Base-by-base conservation (phyloP, 768 basidiomycete species). In the Suillus ampliporus region DNA sequence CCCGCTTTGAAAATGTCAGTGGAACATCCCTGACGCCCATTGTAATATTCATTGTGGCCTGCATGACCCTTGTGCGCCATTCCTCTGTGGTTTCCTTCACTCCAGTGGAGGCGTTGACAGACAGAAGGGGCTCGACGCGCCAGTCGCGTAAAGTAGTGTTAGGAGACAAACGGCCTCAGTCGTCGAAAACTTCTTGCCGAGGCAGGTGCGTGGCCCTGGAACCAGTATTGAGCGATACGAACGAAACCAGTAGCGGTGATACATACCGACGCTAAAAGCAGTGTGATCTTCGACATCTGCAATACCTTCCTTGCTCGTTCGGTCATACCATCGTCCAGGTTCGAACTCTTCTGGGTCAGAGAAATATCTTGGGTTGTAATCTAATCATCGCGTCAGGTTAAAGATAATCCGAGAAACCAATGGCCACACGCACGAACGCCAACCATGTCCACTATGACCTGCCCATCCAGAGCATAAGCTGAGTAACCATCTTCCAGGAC, bases 111-210 rank as follows among this genome's bases (percentile, higher is more conserved):
- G 52, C 48, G 23, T 62, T 53, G 46, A 37, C 56, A 23, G 65
- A 54, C 31, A 86, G 68, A n/a, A 79, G 58, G 1, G 84, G 83
- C 57, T 83, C 80, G 13, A 88, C 68, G 34, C 72, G 77, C 82
- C 82, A 88, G 50, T 87, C 86, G 19, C 83, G 77, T 23, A 87
- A 9, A 87, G 67, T 67, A 78, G 72, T 1, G 84, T 78, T 21
- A 88, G 77, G 75, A 88, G 84, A 54, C 79, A 80, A 19, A 87
- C 79, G 2, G 79, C 77, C 67, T 88, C 85, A 0, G 77, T 79
- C 1, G 79, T 77, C 3, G 86, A 84, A 65, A 89, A 88, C 63
- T 80, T 84, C 34, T 83, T 75, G 5, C 86, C 87, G 14, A 86
- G 72, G 64, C 87, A 89, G 17, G 71, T 67, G 17, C 85, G 80